Evolutionary conservation across 2,329 filamentous ascomycete genomes (phyloP).

Genomic region (Botrytis squamosa): DNA sequence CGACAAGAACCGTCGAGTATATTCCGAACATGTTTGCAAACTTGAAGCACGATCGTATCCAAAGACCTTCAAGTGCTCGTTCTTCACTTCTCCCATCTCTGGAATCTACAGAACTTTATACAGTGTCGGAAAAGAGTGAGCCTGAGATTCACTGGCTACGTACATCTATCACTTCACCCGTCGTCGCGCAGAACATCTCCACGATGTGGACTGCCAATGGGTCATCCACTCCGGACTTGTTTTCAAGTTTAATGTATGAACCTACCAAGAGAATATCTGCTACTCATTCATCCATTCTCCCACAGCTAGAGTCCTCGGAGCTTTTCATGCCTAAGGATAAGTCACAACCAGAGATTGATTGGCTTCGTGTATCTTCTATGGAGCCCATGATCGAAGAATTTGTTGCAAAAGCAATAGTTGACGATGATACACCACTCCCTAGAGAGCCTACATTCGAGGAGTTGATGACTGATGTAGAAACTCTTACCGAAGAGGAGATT

Average conservation of each 20-base stretch:
- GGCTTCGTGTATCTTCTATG: neutral
- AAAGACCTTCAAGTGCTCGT: neutral
- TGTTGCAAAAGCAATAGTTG: neutral
- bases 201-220: neutral
- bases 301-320: neutral
- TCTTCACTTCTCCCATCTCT: neutral
- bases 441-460: slow-evolving; percentile 1
- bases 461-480: slow-evolving; percentile 4
- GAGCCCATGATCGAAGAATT: neutral
- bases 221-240: neutral
- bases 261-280: neutral
- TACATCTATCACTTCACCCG: neutral
- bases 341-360: neutral
- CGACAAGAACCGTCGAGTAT: neutral
- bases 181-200: neutral
- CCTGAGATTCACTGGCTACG: neutral
- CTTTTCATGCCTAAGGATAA: neutral
- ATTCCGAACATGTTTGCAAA: neutral
- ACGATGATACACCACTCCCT: neutral
- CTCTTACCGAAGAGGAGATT: neutral
- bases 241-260: neutral
- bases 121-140: neutral
- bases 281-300: neutral
- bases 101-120: neutral
- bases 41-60: neutral